Conservation (phyloP, 176 grass and related monocot genomes). For the Oryza officinalis region DNA sequence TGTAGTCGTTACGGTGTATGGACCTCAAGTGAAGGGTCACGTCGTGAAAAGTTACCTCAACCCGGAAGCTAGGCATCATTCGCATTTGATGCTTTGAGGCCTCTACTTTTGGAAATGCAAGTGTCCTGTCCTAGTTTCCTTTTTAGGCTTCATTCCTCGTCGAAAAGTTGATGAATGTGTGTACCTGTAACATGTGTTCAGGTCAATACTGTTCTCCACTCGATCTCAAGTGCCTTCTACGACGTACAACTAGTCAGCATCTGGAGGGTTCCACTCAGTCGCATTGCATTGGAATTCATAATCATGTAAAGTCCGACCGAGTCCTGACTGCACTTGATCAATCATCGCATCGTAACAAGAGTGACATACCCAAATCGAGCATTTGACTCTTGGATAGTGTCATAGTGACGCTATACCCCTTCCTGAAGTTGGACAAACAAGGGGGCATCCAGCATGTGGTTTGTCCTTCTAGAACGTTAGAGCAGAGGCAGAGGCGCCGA, state of each 20-base stretch:
- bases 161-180: not conserved
- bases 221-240: not conserved
- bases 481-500: conserved; percentile 12
- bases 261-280: not conserved
- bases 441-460: not conserved
- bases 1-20: not conserved
- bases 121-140: not conserved
- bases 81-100: not conserved
- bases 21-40: not conserved
- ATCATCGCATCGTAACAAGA: not conserved
- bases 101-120: not conserved
- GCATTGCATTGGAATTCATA: too few relatives aligned
- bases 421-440: not conserved
- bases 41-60: conserved; percentile 33
- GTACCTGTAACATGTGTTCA: not conserved
- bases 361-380: not conserved
- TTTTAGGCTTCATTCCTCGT: not conserved
- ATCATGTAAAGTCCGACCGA: too few relatives aligned
- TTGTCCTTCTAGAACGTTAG: not conserved
- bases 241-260: not conserved
- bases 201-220: not conserved
- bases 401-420: not conserved
- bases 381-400: not conserved
- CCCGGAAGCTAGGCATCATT: conserved; percentile 22
- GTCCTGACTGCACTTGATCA: too few relatives aligned